A percentile compares a stretch with the other conserved stretches of the same genome.
Evolutionary conservation across 345 rosid genomes (phyloP).

Genomic region (Turritis glabra): DNA sequence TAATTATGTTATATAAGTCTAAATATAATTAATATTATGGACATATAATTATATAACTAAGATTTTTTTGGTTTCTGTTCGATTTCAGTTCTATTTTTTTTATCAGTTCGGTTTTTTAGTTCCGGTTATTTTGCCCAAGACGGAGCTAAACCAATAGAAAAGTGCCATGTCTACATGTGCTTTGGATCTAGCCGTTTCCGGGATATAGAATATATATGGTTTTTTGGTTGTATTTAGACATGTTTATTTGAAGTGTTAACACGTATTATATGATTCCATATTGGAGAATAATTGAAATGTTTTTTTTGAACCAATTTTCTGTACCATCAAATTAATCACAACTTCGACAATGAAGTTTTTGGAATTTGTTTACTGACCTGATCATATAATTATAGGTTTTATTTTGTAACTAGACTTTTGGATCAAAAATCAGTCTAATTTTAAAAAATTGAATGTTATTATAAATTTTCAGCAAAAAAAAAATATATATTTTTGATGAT

Average conservation of each 20-base stretch:
- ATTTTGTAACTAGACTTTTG: background rate
- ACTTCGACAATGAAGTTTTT: background rate
- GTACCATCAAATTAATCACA: background rate
- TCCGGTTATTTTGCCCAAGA: too few relatives aligned
- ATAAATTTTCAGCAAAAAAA: background rate
- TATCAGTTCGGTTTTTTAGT: too few relatives aligned
- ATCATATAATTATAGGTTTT: background rate
- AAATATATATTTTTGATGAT: background rate
- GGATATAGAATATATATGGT: background rate
- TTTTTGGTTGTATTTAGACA: background rate
- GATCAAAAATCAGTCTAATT: background rate
- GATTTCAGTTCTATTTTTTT: too few relatives aligned
- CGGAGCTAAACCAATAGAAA: constrained; percentile 1
- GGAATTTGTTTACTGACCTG: background rate
- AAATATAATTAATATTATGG: too few relatives aligned
- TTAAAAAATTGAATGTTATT: background rate
- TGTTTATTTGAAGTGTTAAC: background rate
- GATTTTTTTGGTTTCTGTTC: too few relatives aligned
- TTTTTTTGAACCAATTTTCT: background rate
- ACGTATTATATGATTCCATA: background rate
- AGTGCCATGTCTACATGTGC: background rate
- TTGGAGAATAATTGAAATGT: background rate
- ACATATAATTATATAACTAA: too few relatives aligned
- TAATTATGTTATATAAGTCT: too few relatives aligned
- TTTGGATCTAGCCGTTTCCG: constrained; percentile 14